Base-by-base conservation (phyloP, 805 yeast genomes). In the Saturnispora ahearnii region DNA sequence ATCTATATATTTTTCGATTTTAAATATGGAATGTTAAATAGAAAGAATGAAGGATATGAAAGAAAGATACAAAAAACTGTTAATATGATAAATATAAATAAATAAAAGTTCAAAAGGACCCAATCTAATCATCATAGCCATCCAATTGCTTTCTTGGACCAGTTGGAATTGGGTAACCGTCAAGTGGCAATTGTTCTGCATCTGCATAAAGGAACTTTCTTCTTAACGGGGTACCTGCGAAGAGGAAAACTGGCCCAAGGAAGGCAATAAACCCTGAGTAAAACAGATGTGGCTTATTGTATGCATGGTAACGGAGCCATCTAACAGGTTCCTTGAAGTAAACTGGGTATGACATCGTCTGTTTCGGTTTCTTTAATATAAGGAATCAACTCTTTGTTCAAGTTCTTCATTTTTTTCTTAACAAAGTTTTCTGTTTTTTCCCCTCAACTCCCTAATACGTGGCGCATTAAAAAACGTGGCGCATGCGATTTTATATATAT, bases 301-400 rank as follows among this genome's bases (percentile, higher is more conserved):
- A 84, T 24, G 90, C 85, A 58, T 81, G 82, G 68, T 79, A 84
- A 64, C 90, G 82, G 56, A 74, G 65, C 86, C 86, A 81, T 63
- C 81, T 79, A 32, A 79, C 59, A 50, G 87, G 87, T 59, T 79
- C 77, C 59, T 76, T 77, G 67, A 64, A 80, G 62, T 79, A 80
- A 44, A 76, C 64, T 45, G 86, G 86, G 62, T 76, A 62, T 13
- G 61, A 58, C 63, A 60, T 57, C 30, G 22, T n/a, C 15, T 32
- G 11, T 34, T 41, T 29, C 30, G 26, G n/a, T 28, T n/a, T 12
- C n/a, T 24, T 29, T 26, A 8, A 26, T 26, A 26, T 26, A 26
- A 26, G 6, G 22, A 15, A 22, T 13, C 22, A n/a, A 18, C 49
- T 31, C 22, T 24, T n/a, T 9, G 5, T 22, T 30, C 18, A 24